Conservation (phyloP, 257 asterid genomes). For the Linderniella brevidens region DNA sequence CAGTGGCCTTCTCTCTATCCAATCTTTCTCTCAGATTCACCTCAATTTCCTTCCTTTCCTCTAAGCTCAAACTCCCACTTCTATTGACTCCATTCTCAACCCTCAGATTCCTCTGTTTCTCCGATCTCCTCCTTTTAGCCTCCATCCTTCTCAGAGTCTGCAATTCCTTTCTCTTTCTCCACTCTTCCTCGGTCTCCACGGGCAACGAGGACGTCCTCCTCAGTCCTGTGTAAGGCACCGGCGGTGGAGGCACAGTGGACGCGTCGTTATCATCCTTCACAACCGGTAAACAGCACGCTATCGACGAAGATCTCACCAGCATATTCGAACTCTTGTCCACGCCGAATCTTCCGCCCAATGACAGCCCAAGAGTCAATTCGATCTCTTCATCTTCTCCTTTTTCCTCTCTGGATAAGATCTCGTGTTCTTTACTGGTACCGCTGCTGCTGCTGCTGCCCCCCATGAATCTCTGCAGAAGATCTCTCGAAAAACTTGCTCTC, state of each 20-base stretch:
- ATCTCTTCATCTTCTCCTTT: slow-evolving; percentile 17
- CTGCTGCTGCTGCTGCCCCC: slow-evolving; percentile 19
- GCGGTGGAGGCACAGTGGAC: slow-evolving; percentile 20
- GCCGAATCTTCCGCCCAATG: slow-evolving; percentile 63
- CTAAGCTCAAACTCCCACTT: slow-evolving; percentile 20
- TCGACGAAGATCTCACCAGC: slow-evolving; percentile 37
- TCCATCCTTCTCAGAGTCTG: slow-evolving; percentile 85
- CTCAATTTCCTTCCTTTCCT: slow-evolving; percentile 53
- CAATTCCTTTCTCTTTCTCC: slow-evolving; percentile 87
- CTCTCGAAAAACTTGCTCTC: slow-evolving; percentile 24
- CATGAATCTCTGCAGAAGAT: slow-evolving; percentile 43
- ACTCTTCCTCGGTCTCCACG: slow-evolving; percentile 77
- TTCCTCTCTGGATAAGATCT: slow-evolving; percentile 1
- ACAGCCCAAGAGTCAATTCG: slow-evolving; percentile 58
- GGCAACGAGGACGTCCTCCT: slow-evolving; percentile 77
- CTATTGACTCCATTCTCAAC: slow-evolving; percentile 22
- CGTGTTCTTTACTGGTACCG: slow-evolving; percentile 1
- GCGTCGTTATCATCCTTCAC: slow-evolving; percentile 40
- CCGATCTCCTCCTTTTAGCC: slow-evolving; percentile 84
- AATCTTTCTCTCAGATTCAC: slow-evolving; percentile 37
- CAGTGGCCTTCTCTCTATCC: slow-evolving; percentile 35
- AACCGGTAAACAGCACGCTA: slow-evolving; percentile 57
- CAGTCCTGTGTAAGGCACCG: slow-evolving; percentile 22
- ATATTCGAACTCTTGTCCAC: slow-evolving; percentile 33
- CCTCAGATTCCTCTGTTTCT: slow-evolving; percentile 51